Evolutionary conservation across 371 early-diverging fungal genomes (phyloP), one percentile per base, ranked within the genome.

Genomic region (Apophysomyces variabilis): DNA sequence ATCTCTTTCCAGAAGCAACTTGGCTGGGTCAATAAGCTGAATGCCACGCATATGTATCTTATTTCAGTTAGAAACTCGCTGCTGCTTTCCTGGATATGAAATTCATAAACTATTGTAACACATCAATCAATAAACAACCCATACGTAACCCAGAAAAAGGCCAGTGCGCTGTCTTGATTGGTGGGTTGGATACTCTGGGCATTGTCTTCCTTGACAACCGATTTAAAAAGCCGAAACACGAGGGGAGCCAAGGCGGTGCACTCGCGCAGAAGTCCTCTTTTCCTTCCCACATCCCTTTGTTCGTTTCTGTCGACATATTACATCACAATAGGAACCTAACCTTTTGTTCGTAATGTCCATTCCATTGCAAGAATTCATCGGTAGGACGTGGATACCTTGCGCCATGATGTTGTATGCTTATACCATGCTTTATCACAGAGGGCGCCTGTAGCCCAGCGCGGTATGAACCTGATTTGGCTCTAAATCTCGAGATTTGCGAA

Each of bases 401-500:
- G 54, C 21, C 54, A 50, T 21, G 54, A 50, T 50, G 54, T 41
- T 41, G 21, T 26, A 50, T 18, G 43, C 11, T 11, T 47, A 41
- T 21, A 11, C 1, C 21, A 38, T 32, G 9, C 21, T 56, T 16
- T 54, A 38, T 3, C 32, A 14, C 16, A 89, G 92, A 89, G 64
- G 87, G 88, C 50, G 95, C 93, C 1, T 94, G 95, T 72, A 82
- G 85, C 66, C 85, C 88, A 3, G 77, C 85, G 32, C 83, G 87
- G 7, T 72, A 69, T 37, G 90, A 92, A 59, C 92, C 96, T 0
- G 93, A 95, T 82, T 67, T 95, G 64, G 87, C 89, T 18, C 84
- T 96, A 62, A 93, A 95, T 77, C 85, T 96, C 61, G 97, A 96
- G 77, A 93, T 96, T 57, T 92, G 92, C 75, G 97, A 96, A 74